Evolutionary conservation across 2,329 filamentous ascomycete species (phyloP), one percentile per base, ranked within the genome.

Genomic region (Akanthomyces muscarius): DNA sequence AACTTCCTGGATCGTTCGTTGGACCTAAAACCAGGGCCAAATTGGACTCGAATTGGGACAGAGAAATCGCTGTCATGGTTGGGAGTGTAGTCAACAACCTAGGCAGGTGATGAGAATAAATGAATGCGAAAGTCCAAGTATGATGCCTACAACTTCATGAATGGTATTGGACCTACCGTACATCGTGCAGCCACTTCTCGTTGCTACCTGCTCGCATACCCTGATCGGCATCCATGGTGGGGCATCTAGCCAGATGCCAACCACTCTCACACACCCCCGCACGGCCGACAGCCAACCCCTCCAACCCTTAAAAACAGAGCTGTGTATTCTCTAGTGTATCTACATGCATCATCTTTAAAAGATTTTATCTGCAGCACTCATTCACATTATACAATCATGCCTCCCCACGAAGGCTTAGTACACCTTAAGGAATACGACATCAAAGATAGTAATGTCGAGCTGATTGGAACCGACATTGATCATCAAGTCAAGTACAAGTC

Each of bases 61-160:
- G 94, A 45, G 95, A 98, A 77, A 89, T 93, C 54, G 92, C 93
- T 1, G 93, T 98, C 54, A 97, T 98, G 94, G 90, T 96, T 48
- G 89, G 90, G 59, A 91, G 91, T 69, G 86, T 97, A 6, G 81
- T 92, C 45, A 84, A 83, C 54, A 82, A 82, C 64, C 69, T 86
- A 4, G 78, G 80, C 13, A 76, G 81, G 65, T 72, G 65, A 65
- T 38, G 14, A 53, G 16, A 50, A 11, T 10, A 48, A 14, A 47
- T 36, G 3, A 56, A 55, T 51, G 14, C 8, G 23, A 25, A 25
- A 42, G 4, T 2, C 11, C 18, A 25, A 51, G 21, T n/a, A 16
- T 38, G 28, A 21, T 18, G 33, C 5, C 23, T 23, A 21, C 3
- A 48, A 4, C 42, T 13, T 38, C 25, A 42, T 41, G 13, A 41